A percentile compares a stretch with the other conserved stretches of the same genome.
These are phyloP conservation scores for Solanum sitiens DNA, from an alignment of 257 asterid species.

Conservation along the genomic window DNA sequence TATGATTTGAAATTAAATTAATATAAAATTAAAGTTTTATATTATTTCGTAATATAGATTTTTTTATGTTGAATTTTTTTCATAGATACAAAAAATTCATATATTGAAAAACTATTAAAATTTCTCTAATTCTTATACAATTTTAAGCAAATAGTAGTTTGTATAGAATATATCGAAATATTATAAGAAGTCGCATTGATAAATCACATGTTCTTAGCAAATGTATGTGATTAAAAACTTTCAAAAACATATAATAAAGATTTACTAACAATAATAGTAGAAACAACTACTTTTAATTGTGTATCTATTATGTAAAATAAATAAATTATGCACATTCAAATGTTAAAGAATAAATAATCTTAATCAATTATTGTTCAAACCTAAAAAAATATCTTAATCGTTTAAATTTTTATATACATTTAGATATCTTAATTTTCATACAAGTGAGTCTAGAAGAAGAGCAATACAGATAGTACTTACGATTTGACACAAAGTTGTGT, in stretches of 20 bases:
- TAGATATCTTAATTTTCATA: background rate
- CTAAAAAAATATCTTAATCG: background rate
- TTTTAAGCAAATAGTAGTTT: background rate
- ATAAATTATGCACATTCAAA: background rate
- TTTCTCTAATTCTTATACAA: background rate
- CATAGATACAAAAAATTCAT: background rate
- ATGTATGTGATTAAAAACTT: background rate
- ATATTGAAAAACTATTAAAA: background rate
- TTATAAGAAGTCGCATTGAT: background rate
- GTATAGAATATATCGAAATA: background rate
- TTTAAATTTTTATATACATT: too few species aligned
- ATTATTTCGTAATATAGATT: fast-evolving
- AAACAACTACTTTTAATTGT: background rate
- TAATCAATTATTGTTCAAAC: background rate
- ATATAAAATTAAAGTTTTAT: too few species aligned
- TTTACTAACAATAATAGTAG: background rate
- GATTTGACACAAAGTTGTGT: background rate
- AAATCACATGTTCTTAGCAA: too few species aligned
- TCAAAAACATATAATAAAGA: too few species aligned
- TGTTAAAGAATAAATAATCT: too few species aligned
- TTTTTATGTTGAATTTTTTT: too few species aligned
- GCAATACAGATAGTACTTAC: background rate
- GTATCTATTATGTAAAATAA: too few species aligned
- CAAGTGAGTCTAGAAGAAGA: background rate
- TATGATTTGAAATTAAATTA: too few species aligned